Base-by-base conservation (phyloP, 1,284 basidiomycete genomes). In the Sporisorium iseilematis-ciliati region DNA sequence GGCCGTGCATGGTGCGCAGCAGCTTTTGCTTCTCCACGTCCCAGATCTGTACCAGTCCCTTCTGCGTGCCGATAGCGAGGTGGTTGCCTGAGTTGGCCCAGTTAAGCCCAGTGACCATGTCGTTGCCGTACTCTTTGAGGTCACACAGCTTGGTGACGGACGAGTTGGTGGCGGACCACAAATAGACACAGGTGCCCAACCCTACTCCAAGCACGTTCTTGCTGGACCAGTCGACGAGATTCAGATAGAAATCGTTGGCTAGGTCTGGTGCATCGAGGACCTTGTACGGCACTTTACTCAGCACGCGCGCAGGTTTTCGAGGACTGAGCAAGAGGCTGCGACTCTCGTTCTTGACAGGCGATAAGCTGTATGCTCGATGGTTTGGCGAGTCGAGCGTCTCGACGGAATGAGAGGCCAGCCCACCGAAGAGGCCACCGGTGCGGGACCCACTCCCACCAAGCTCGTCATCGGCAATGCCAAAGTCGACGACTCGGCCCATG, bases 191-290 rank as follows among this genome's bases (percentile, higher is more conserved):
- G 0, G 91, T 89, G 4, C 92, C 93, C 4, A 99, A 88, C 0
- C 95, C 97, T 2, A 99, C 97, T 12, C 93, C 95, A 0, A 99
- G 90, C 0, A 97, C 91, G 83, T 99, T 97, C 8, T 93, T 95
- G 57, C 91, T 92, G 1, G 92, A 94, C 96, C 97, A 99, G 75
- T 98, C 96, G 18, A 99, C 95, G 18, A 99, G 89, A 82, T 99
- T 99, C 72, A 99, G 91, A 82, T 99, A 99, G 86, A 97, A 99
- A 85, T 99, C 97, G 85, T 99, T 96, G 21, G 79, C 82, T 20
- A 99, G 90, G 72, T 98, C 95, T 0, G 96, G 97, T 1, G 97
- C 97, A 84, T 99, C 96, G 23, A 99, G 89, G 0, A 99, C 96
- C 75, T 97, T 92, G 88, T 96, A 99, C 0, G 97, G 97, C 0